Conservation (phyloP, 2,329 filamentous ascomycete species). For the Scytalidium sp. region DNA sequence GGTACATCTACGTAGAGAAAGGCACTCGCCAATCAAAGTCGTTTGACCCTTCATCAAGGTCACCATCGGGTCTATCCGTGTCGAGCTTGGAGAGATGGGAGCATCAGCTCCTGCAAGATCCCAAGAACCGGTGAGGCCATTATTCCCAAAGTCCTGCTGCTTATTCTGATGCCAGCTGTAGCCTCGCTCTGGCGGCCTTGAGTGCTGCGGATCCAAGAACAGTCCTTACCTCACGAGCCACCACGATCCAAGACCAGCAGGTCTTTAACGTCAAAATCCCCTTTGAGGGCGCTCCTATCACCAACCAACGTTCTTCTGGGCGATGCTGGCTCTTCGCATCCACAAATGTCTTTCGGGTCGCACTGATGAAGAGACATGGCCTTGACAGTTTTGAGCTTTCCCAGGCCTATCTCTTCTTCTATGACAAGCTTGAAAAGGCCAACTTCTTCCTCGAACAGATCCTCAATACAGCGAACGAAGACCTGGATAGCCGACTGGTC, state of each 20-base stretch:
- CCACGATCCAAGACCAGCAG: slow-evolving; percentile 68
- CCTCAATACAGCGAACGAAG: slow-evolving; percentile 68
- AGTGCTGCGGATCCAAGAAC: slow-evolving; percentile 63
- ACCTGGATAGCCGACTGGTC: slow-evolving; percentile 70
- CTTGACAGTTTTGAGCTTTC: slow-evolving; percentile 80
- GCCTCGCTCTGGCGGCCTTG: slow-evolving; percentile 73
- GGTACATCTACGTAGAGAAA: slow-evolving; percentile 50
- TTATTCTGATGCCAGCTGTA: slow-evolving; percentile 25
- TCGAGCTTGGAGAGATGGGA: slow-evolving; percentile 56
- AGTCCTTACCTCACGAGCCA: slow-evolving; percentile 61
- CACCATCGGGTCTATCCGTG: slow-evolving; percentile 42
- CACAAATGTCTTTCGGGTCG: slow-evolving; percentile 89
- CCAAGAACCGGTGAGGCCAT: slow-evolving; percentile 59
- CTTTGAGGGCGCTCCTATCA: slow-evolving; percentile 77
- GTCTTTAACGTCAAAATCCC: slow-evolving; percentile 83
- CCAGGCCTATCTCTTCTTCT: slow-evolving; percentile 86
- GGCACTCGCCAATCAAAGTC: slow-evolving; percentile 29
- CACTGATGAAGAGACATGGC: slow-evolving; percentile 79
- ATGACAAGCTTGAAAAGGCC: slow-evolving; percentile 89
- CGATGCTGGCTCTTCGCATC: slow-evolving; percentile 91
- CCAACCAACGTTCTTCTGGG: slow-evolving; percentile 78
- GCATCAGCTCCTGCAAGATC: slow-evolving; percentile 57
- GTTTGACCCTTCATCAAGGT: slow-evolving; percentile 12
- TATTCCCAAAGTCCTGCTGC: too few species aligned
- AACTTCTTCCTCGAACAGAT: slow-evolving; percentile 88